phyloP scores from a whole-genome alignment of 2,329 filamentous ascomycete genomes.

The Mycosphaerella sp. region DNA sequence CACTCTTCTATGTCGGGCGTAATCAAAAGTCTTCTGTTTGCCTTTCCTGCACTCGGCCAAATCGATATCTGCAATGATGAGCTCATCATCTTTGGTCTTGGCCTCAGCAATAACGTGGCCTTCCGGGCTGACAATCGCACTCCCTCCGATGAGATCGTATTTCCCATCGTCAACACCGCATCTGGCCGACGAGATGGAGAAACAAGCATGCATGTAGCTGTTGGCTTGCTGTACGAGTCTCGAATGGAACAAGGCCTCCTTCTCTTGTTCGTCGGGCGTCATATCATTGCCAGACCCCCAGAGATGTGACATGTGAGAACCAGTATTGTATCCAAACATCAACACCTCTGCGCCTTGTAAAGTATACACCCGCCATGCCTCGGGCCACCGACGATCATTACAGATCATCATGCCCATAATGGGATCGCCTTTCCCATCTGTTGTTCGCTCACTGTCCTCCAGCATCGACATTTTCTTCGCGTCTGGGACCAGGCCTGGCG shows the following conservation, averaged over 20 bases:
- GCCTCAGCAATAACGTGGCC: slow-evolving; percentile 49
- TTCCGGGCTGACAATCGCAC: slow-evolving; percentile 45
- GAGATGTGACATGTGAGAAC: slow-evolving; percentile 43
- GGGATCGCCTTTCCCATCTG: slow-evolving; percentile 42
- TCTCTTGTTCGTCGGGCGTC: slow-evolving; percentile 42
- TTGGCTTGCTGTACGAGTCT: slow-evolving; percentile 48
- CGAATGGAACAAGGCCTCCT: slow-evolving; percentile 48
- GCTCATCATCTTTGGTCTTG: slow-evolving; percentile 45
- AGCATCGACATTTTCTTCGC: slow-evolving; percentile 32
- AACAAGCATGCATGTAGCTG: slow-evolving; percentile 50
- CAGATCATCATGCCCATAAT: slow-evolving; percentile 50
- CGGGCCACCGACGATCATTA: slow-evolving; percentile 51
- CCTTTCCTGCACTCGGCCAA: slow-evolving; percentile 44
- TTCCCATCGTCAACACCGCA: slow-evolving; percentile 49
- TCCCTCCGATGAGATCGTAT: slow-evolving; percentile 46
- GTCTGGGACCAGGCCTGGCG: slow-evolving; percentile 41
- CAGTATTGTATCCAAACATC: slow-evolving; percentile 42
- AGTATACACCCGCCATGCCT: slow-evolving; percentile 49
- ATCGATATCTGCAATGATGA: slow-evolving; percentile 49
- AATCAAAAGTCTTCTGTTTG: slow-evolving; percentile 46
- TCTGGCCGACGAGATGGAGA: slow-evolving; percentile 46
- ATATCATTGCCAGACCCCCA: slow-evolving; percentile 40
- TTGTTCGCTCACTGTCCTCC: slow-evolving; percentile 25
- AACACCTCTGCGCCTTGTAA: slow-evolving; percentile 48
- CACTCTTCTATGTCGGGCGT: slow-evolving; percentile 41